A percentile compares a stretch with the other conserved stretches of the same genome.
These are phyloP conservation scores for Beauveria rudraprayagi DNA, from an alignment of 2,329 filamentous ascomycete genomes.

Conservation along the genomic window DNA sequence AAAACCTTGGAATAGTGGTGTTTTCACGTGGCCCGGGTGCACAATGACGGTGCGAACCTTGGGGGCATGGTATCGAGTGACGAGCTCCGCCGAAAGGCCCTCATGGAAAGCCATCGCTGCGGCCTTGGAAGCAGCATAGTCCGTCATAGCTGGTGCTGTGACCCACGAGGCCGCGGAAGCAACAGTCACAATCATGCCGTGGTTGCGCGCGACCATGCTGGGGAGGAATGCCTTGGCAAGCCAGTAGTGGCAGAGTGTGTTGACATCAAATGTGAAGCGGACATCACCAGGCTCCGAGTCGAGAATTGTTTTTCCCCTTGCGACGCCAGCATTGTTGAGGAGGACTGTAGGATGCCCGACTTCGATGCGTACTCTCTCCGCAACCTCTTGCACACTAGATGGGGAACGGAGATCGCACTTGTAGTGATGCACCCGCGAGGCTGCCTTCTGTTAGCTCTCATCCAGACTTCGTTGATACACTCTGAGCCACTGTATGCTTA, in stretches of 20 bases:
- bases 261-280: slow-evolving; percentile 63
- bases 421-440: slow-evolving; percentile 55
- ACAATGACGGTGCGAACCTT: slow-evolving; percentile 59
- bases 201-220: slow-evolving; percentile 51
- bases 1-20: slow-evolving; percentile 38
- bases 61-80: slow-evolving; percentile 51
- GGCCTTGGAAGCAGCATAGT: slow-evolving; percentile 61
- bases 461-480: neutral
- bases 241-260: slow-evolving; percentile 60
- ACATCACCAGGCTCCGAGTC: slow-evolving; percentile 48
- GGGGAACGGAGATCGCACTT: slow-evolving; percentile 61
- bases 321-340: slow-evolving; percentile 65
- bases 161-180: slow-evolving; percentile 56
- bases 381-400: slow-evolving; percentile 42
- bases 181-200: slow-evolving; percentile 67
- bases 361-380: slow-evolving; percentile 41
- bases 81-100: slow-evolving; percentile 50
- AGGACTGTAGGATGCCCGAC: slow-evolving; percentile 61
- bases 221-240: slow-evolving; percentile 61
- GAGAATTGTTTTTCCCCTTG: slow-evolving; percentile 53
- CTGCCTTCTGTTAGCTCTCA: slow-evolving; percentile 15
- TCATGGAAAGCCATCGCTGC: slow-evolving; percentile 62
- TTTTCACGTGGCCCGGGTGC: slow-evolving; percentile 40
- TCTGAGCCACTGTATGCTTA: slow-evolving; percentile 22
- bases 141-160: slow-evolving; percentile 54